These are phyloP conservation scores for Boletus tomentosulus DNA, from an alignment of 768 basidiomycete species.

Conservation along the genomic window DNA sequence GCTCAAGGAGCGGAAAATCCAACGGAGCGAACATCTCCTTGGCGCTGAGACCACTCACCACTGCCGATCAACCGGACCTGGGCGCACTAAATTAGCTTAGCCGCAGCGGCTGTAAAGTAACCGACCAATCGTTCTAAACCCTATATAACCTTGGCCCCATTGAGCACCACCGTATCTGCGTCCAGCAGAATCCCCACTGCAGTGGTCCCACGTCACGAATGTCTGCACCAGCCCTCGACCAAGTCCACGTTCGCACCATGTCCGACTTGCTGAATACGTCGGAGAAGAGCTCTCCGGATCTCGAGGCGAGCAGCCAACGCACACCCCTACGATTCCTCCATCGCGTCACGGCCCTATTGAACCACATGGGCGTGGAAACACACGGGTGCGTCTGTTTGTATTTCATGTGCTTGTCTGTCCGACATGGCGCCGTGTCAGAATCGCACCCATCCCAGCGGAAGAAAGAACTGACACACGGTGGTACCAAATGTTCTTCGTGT, in stretches of 20 bases:
- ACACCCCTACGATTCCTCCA: slow-evolving; percentile 13
- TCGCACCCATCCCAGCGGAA: slow-evolving; percentile 35
- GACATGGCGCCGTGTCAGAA: slow-evolving; percentile 19
- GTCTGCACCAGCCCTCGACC: neutral
- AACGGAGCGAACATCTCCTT: neutral
- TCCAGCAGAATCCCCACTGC: neutral
- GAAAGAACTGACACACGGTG: slow-evolving; percentile 38
- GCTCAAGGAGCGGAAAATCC: neutral
- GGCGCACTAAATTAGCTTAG: neutral
- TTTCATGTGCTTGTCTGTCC: neutral
- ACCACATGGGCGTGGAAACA: slow-evolving; percentile 38
- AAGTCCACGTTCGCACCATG: neutral
- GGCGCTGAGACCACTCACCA: neutral
- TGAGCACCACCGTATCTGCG: neutral
- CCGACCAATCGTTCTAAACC: neutral
- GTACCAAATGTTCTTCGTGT: slow-evolving; percentile 49
- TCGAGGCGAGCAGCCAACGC: neutral
- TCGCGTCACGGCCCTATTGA: slow-evolving; percentile 26
- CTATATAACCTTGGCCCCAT: neutral
- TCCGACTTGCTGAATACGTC: neutral
- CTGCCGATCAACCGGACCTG: neutral
- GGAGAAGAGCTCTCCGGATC: slow-evolving; percentile 2
- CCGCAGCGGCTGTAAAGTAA: neutral
- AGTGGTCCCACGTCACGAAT: neutral
- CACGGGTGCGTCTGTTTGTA: slow-evolving; percentile 32